Base-by-base conservation (phyloP, 257 asterid genomes). In the Ocimum tenuiflorum region DNA sequence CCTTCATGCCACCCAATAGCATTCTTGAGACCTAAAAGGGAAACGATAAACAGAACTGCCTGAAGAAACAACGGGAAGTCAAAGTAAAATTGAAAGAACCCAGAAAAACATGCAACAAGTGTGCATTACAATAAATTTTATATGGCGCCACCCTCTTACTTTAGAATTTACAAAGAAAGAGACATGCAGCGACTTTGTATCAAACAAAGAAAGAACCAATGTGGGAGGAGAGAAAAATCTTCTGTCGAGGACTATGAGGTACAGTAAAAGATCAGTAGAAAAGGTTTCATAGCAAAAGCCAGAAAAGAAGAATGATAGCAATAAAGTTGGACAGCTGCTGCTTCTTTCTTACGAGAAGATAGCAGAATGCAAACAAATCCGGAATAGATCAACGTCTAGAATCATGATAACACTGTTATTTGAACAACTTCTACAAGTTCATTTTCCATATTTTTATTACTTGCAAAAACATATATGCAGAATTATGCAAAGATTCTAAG, bases 1-100 rank as follows among this genome's bases (percentile, higher is more conserved):
- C 99, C 74, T 83, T 81, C 78, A 88, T 65, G 62, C 99, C 99
- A 74, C 97, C 99, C 79, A 87, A 69, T 17, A 94, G 82, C 95
- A 94, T 94, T 80, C 92, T 82, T 67, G 96, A 85, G 60, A 94
- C 95, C 97, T 94, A 77, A 67, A 65, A 77, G 31, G 8, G 15
- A 57, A 17, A 64, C 7, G 7, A 1, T 4, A 31, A 31, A 29
- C 22, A 63, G 12, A 48, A 53, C 53, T 56, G 15, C 73, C 50
- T 38, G 22, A 59, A 14, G 22, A 36, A 41, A 63, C 60, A 23
- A 36, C 45, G n/a, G 71, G 48, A 56, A n/a, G 49, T 41, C 61
- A 48, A 33, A 10, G 38, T 65, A 58, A n/a, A 49, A 46, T 41
- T 63, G 58, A 39, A 38, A 27, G 52, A 42, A 42, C 55, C 46